Conservation (phyloP, 108 stramenopile species). For the Licmophora abbreviata region DNA sequence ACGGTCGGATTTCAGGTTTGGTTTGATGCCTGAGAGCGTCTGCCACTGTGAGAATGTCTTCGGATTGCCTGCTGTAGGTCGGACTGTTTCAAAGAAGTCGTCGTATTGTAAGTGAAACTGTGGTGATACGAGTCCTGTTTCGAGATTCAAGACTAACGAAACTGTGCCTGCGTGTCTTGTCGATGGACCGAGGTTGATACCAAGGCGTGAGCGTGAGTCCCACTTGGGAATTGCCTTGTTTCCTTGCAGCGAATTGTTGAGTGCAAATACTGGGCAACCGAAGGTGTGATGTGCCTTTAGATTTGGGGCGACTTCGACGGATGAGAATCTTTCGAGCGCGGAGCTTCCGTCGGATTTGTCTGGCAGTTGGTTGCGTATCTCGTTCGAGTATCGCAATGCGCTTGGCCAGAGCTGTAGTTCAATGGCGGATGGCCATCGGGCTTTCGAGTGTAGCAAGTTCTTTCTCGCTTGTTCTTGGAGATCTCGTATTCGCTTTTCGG, state of each 20-base stretch:
- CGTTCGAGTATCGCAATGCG: constrained; percentile 17
- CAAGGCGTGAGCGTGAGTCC: constrained; percentile 10
- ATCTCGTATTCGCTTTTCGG: constrained; percentile 18
- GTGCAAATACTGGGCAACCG: constrained; percentile 15
- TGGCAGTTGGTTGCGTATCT: background rate
- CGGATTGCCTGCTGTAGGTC: background rate
- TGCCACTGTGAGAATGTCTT: background rate
- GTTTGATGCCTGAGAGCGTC: background rate
- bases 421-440: constrained; percentile 19
- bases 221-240: constrained; percentile 11
- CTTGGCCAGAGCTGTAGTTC: constrained; percentile 25
- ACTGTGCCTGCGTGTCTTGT: constrained; percentile 14
- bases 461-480: constrained; percentile 17
- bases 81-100: constrained; percentile 13
- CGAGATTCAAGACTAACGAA: constrained; percentile 14
- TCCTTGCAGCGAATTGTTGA: constrained; percentile 4
- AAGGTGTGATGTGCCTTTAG: constrained; percentile 12
- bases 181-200: constrained; percentile 20
- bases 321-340: constrained; percentile 9
- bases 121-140: constrained; percentile 24
- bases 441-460: constrained; percentile 15
- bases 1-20: background rate
- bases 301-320: background rate
- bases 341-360: background rate
- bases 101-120: constrained; percentile 18